These are phyloP conservation scores for Jimgerdemannia lactiflua DNA, from an alignment of 192 early-diverging fungal genomes.

Conservation along the genomic window DNA sequence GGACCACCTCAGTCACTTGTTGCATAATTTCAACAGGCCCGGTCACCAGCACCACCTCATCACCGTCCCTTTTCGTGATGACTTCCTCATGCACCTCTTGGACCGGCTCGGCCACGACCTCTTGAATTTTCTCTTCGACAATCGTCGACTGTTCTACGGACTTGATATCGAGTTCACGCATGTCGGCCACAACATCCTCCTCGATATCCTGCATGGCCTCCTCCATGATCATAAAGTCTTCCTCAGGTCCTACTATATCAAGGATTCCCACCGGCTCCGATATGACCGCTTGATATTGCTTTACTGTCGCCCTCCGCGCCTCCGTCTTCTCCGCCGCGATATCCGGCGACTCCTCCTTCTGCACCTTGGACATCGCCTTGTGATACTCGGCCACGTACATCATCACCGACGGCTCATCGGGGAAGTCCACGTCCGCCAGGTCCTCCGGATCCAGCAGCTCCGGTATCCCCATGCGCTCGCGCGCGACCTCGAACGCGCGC, in stretches of 20 bases:
- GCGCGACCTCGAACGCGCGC: constrained; percentile 36
- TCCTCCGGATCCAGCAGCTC: constrained; percentile 42
- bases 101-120: not conserved
- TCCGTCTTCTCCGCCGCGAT: constrained; percentile 14
- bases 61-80: not conserved
- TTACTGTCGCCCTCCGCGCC: constrained; percentile 12
- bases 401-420: constrained; percentile 50
- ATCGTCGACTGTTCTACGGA: not conserved
- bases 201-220: constrained; percentile 22
- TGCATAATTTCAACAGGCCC: not conserved
- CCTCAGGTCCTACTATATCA: constrained; percentile 20
- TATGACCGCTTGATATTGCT: not conserved
- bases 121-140: not conserved
- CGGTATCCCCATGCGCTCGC: constrained; percentile 36
- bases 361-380: constrained; percentile 43
- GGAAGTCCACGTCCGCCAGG: constrained; percentile 45
- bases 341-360: constrained; percentile 20
- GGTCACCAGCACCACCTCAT: not conserved
- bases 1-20: not conserved
- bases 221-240: constrained; percentile 5
- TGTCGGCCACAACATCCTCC: constrained; percentile 1
- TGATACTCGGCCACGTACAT: constrained; percentile 53
- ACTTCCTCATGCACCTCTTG: not conserved
- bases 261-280: not conserved
- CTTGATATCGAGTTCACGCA: constrained; percentile 1